These are phyloP conservation scores for Collybia nuda DNA, from an alignment of 768 basidiomycete species.

Conservation along the genomic window DNA sequence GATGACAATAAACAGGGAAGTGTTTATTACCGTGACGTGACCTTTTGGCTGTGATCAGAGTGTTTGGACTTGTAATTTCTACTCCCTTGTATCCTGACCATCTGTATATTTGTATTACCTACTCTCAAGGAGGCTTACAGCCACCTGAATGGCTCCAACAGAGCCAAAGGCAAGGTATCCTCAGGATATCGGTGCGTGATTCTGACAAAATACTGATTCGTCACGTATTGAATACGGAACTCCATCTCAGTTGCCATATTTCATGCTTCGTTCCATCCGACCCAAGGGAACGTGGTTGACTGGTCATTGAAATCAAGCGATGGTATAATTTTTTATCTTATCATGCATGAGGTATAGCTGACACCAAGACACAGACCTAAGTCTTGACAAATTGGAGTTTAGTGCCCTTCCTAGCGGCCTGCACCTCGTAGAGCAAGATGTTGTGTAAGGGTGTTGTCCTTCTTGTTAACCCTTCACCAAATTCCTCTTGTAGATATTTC, in stretches of 20 bases:
- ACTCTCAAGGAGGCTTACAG: not conserved
- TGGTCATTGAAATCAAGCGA: constrained; percentile 75
- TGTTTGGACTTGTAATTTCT: not conserved
- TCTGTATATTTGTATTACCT: not conserved
- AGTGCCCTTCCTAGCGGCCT: constrained; percentile 80
- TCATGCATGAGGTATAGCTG: not conserved
- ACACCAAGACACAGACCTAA: constrained; percentile 48
- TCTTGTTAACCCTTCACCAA: not conserved
- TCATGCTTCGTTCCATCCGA: constrained; percentile 83
- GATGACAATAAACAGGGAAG: not conserved
- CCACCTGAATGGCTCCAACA: constrained; percentile 20
- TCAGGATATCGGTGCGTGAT: constrained; percentile 53
- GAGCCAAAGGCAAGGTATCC: constrained; percentile 30
- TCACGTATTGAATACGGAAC: not conserved
- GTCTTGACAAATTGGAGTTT: constrained; percentile 74
- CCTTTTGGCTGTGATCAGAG: not conserved
- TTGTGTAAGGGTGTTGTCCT: constrained; percentile 53
- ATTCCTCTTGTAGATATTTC: constrained; percentile 54
- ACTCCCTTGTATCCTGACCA: not conserved
- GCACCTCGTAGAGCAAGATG: constrained; percentile 76
- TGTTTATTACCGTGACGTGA: not conserved
- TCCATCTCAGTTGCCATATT: constrained; percentile 69
- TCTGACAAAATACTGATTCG: not conserved
- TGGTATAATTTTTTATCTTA: constrained; percentile 36
- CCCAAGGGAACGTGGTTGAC: constrained; percentile 75